Evolutionary conservation across 2,329 filamentous ascomycete genomes (phyloP).

Genomic region (Reticulascus tulasneorum): DNA sequence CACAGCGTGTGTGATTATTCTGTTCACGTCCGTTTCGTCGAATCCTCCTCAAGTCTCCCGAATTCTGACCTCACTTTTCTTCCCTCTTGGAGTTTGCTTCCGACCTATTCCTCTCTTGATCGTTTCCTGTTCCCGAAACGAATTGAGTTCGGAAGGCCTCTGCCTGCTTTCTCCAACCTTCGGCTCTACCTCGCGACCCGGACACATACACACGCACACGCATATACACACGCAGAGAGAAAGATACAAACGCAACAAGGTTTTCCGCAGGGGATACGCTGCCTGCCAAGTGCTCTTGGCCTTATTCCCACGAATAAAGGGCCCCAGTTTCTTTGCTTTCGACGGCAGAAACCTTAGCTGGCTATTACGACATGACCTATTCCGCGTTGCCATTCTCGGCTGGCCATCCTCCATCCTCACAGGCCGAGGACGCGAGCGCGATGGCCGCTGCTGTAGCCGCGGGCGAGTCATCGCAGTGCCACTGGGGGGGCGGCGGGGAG

Average conservation of each 20-base stretch:
- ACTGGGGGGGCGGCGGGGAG: slow-evolving; percentile 5
- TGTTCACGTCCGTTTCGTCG: slow-evolving; percentile 6
- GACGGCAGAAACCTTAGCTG: slow-evolving; percentile 5
- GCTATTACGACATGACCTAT: slow-evolving; percentile 10
- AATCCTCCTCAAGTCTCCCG: slow-evolving; percentile 8
- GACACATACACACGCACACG: too few relatives aligned
- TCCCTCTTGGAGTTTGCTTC: too few relatives aligned
- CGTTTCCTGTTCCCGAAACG: too few relatives aligned
- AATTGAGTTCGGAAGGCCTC: too few relatives aligned
- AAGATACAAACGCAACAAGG: too few relatives aligned
- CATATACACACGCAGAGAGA: too few relatives aligned
- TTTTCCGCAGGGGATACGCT: too few relatives aligned
- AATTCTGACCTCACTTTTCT: slow-evolving; percentile 3
- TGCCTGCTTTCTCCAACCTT: too few relatives aligned
- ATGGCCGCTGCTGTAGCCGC: slow-evolving; percentile 2
- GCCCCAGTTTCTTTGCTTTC: background rate
- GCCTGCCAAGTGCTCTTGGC: too few relatives aligned
- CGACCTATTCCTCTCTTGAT: too few relatives aligned
- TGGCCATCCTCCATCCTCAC: slow-evolving; percentile 8
- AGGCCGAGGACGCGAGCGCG: slow-evolving; percentile 6
- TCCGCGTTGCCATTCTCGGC: slow-evolving; percentile 10
- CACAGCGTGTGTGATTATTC: slow-evolving; percentile 6
- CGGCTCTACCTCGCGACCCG: too few relatives aligned
- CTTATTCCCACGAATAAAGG: too few relatives aligned
- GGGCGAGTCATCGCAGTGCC: slow-evolving; percentile 3